phyloP scores from a whole-genome alignment of 164 flowering plant genomes.

The Dillenia turbinata region DNA sequence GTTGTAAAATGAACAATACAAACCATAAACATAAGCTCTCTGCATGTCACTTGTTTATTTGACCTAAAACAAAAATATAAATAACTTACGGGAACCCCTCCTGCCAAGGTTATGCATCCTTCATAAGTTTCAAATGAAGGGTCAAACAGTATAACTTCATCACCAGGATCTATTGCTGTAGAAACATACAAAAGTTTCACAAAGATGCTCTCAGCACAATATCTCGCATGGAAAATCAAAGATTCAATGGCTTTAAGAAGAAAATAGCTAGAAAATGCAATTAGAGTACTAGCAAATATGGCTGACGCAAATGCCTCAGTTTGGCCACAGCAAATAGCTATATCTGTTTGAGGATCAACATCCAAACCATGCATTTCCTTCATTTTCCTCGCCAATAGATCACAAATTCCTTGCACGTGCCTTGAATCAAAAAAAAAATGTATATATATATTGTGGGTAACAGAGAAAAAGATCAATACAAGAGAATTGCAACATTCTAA shows the following conservation, averaged over 20 bases:
- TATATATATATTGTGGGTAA: no score
- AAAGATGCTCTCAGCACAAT: not conserved
- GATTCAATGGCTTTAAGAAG: not conserved
- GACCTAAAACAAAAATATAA: not conserved
- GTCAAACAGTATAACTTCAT: slow-evolving; percentile 78
- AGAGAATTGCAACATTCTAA: no score
- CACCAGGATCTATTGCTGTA: slow-evolving; percentile 64
- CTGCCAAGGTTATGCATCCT: slow-evolving; percentile 60
- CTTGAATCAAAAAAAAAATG: slow-evolving; percentile 20
- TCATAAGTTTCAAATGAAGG: slow-evolving; percentile 77
- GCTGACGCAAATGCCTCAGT: slow-evolving; percentile 86
- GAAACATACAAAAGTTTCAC: slow-evolving; percentile 3
- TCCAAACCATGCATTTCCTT: slow-evolving; percentile 49
- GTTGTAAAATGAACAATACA: not conserved
- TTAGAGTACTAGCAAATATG: slow-evolving; percentile 54
- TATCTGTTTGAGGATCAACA: slow-evolving; percentile 57
- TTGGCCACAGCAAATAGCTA: slow-evolving; percentile 82
- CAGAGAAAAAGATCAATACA: no score
- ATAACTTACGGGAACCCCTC: slow-evolving; percentile 77
- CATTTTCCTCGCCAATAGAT: slow-evolving; percentile 40
- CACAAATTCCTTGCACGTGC: slow-evolving; percentile 82
- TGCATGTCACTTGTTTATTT: not conserved
- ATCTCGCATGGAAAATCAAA: not conserved
- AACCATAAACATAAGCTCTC: not conserved
- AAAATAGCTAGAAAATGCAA: not conserved